phyloP scores from a whole-genome alignment of 2,329 filamentous ascomycete species.

The Trichoderma sp. region DNA sequence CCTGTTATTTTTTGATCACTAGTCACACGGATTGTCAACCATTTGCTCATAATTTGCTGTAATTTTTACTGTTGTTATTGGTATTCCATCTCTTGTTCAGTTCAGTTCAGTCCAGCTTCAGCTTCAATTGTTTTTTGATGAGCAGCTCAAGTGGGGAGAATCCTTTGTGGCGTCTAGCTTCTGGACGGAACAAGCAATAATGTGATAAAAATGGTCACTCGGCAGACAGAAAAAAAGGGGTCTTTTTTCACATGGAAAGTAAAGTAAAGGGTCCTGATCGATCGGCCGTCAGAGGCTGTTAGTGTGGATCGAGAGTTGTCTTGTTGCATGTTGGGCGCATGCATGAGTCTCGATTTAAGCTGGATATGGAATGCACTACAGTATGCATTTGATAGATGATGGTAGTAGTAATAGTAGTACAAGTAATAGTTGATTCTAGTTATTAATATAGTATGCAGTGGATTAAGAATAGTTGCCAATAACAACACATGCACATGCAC shows the following conservation, averaged over 20 bases:
- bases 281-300: background rate
- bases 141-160: background rate
- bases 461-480: background rate
- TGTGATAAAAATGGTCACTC: background rate
- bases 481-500: background rate
- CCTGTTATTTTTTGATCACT: background rate
- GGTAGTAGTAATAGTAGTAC: background rate
- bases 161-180: background rate
- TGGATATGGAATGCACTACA: background rate
- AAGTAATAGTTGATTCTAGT: background rate
- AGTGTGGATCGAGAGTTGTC: background rate
- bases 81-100: background rate
- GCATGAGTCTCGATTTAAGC: background rate
- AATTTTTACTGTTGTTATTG: background rate
- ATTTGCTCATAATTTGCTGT: background rate
- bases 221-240: background rate
- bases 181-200: background rate
- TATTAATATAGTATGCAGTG: background rate
- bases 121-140: background rate
- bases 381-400: background rate
- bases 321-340: background rate
- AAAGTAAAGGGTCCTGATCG: background rate
- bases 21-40: background rate
- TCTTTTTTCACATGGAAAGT: background rate
- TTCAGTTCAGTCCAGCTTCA: background rate